Conservation (phyloP, 78 protist species). For the Polysphondylium violaceum region DNA sequence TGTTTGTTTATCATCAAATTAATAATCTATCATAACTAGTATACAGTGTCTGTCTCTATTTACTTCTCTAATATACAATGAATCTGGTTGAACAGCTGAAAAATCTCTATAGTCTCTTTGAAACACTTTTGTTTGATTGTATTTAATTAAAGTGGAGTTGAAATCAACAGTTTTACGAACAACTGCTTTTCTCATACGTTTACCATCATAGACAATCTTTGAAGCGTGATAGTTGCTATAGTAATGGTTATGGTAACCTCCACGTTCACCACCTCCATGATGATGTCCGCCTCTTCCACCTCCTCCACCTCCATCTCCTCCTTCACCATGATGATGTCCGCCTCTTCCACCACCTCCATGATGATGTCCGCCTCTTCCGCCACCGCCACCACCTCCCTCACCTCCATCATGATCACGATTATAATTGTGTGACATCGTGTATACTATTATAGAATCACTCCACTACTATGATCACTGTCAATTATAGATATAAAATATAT, state of each 20-base stretch:
- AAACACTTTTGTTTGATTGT: conserved; percentile 46
- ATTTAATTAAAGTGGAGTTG: conserved; percentile 73
- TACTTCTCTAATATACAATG: conserved; percentile 73
- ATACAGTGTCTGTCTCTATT: neutral
- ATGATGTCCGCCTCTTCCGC: conserved; percentile 28
- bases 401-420: neutral
- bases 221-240: conserved; percentile 70
- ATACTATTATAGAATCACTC: too few species aligned
- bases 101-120: conserved; percentile 73
- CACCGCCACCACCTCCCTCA: conserved; percentile 36
- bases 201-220: conserved; percentile 87
- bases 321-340: neutral
- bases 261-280: conserved; percentile 18
- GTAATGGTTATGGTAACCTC: conserved; percentile 35
- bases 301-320: conserved; percentile 23
- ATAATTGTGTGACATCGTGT: too few species aligned
- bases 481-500: too few species aligned
- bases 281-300: conserved; percentile 43
- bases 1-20: neutral
- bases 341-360: conserved; percentile 30
- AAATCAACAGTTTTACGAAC: conserved; percentile 88
- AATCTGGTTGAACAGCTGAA: conserved; percentile 62
- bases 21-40: neutral
- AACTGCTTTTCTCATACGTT: conserved; percentile 88
- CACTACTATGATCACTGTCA: too few species aligned